A percentile compares a stretch with the other conserved stretches of the same genome.
These are phyloP conservation scores for Rhododendron williamsianum DNA, from an alignment of 148 eudicot species.

Conservation along the genomic window DNA sequence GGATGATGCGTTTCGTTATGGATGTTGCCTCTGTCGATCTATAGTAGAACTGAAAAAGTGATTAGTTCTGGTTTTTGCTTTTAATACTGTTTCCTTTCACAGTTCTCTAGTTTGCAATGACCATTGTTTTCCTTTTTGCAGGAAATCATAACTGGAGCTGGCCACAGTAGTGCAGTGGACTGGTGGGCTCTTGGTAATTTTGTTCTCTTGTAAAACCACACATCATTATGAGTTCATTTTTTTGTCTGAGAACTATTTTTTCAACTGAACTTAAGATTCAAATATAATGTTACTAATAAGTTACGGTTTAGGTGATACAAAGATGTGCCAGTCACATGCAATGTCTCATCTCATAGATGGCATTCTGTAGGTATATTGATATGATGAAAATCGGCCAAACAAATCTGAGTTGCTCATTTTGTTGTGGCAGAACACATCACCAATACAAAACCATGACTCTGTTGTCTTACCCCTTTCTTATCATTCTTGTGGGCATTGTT, in stretches of 20 bases:
- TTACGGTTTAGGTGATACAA: neutral
- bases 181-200: conserved; percentile 99
- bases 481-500: neutral
- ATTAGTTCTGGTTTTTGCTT: neutral
- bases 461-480: neutral
- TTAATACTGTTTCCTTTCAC: neutral
- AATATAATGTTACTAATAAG: neutral
- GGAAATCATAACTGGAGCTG: conserved; percentile 92
- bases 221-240: neutral
- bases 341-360: neutral
- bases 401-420: neutral
- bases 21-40: neutral
- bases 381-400: neutral
- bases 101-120: neutral
- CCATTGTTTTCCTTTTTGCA: conserved; percentile 18
- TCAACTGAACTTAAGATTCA: neutral
- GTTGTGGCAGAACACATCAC: neutral
- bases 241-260: neutral
- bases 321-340: neutral
- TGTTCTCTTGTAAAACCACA: neutral
- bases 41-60: neutral
- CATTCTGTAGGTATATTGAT: neutral
- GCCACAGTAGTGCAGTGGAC: conserved; percentile 98
- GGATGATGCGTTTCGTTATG: neutral
- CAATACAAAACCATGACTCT: neutral